Evolutionary conservation across 2,329 filamentous ascomycete genomes (phyloP).

Genomic region (Verticillium dahliae): DNA sequence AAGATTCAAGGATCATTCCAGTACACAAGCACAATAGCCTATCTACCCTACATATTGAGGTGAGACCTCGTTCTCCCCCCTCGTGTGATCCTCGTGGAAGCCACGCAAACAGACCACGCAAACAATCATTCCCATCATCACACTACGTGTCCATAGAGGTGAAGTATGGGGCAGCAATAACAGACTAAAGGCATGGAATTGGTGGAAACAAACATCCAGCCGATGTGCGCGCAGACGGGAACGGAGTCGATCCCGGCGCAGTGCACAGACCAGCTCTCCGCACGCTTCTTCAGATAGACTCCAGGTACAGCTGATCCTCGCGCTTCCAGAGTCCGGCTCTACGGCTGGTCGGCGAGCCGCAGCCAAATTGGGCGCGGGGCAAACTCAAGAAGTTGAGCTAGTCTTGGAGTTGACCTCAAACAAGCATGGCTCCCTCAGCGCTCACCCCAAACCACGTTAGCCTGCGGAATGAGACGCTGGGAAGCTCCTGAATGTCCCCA

Average conservation of each 20-base stretch:
- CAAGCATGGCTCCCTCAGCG: background rate
- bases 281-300: background rate
- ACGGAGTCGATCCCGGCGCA: background rate
- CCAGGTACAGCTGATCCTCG: background rate
- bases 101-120: background rate
- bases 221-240: background rate
- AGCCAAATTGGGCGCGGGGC: background rate
- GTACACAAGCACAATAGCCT: too few species aligned
- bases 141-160: background rate
- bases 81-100: background rate
- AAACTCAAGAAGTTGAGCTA: background rate
- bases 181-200: background rate
- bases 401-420: background rate
- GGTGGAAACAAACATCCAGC: background rate
- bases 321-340: background rate
- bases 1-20: too few species aligned
- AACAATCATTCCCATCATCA: background rate
- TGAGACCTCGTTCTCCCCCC: background rate
- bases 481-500: background rate
- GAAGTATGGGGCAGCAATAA: background rate
- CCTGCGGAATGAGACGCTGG: background rate
- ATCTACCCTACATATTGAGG: background rate
- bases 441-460: background rate
- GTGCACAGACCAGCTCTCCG: background rate
- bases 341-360: background rate